These are phyloP conservation scores for Sugiyamaella japonica DNA, from an alignment of 1,139 yeast genomes.

Conservation along the genomic window DNA sequence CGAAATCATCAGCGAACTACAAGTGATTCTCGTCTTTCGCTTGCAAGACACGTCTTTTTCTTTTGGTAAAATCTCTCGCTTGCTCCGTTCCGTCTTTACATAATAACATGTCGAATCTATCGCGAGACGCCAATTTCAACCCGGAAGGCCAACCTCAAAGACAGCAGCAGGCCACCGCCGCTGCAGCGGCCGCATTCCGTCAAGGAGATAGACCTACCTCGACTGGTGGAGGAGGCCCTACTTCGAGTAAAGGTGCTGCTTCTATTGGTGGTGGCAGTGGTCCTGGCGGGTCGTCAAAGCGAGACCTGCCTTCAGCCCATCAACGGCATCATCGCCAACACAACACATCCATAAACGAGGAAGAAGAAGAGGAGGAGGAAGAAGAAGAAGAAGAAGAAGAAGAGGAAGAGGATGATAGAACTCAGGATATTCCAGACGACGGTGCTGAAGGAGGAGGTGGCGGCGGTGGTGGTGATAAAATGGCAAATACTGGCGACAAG, in stretches of 20 bases:
- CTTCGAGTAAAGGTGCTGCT: conserved; percentile 5
- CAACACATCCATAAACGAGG: conserved; percentile 2
- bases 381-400: conserved; percentile 5
- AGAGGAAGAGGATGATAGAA: neutral
- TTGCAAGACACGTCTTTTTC: too few species aligned
- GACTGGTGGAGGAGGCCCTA: neutral
- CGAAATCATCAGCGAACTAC: neutral
- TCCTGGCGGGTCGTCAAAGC: neutral
- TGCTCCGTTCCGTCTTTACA: too few species aligned
- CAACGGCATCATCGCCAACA: neutral
- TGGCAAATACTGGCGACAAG: conserved; percentile 8
- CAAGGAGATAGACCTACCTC: neutral
- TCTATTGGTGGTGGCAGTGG: neutral
- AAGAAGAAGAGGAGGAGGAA: conserved; percentile 18
- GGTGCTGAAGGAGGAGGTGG: conserved; percentile 1
- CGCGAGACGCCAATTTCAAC: conserved; percentile 7
- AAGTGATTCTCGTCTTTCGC: neutral
- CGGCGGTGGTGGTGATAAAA: conserved; percentile 10
- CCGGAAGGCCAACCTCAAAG: conserved; percentile 10
- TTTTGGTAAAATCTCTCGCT: too few species aligned
- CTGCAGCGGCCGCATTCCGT: conserved; percentile 13
- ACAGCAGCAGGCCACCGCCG: neutral
- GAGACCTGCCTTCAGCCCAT: neutral
- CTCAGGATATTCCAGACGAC: neutral
- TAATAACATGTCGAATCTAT: conserved; percentile 7